These are phyloP conservation scores for Exophiala sp. DNA, from an alignment of 2,329 filamentous ascomycete genomes.

Conservation along the genomic window DNA sequence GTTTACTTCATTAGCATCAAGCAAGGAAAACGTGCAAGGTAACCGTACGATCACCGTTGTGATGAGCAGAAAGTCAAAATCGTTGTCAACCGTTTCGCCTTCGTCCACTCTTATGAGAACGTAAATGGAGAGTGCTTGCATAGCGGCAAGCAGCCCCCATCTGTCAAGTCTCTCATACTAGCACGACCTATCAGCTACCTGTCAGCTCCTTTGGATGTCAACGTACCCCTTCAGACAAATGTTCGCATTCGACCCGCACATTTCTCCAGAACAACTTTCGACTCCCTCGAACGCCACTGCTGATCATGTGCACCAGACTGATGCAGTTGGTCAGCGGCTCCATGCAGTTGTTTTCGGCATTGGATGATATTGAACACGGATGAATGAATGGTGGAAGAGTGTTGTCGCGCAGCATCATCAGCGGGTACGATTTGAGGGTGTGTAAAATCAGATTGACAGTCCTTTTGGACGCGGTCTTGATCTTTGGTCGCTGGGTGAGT, in stretches of 20 bases:
- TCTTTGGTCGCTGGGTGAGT: constrained; percentile 30
- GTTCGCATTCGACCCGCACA: constrained; percentile 43
- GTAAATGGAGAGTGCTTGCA: constrained; percentile 47
- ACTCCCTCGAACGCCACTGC: constrained; percentile 32
- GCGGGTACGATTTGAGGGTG: constrained; percentile 42
- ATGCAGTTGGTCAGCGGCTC: constrained; percentile 43
- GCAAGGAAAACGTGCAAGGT: background rate
- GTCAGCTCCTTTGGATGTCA: background rate
- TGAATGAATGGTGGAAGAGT: constrained; percentile 46
- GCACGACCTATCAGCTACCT: constrained; percentile 10
- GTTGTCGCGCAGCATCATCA: constrained; percentile 39
- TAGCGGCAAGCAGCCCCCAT: constrained; percentile 41
- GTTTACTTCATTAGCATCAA: background rate
- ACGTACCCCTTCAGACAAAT: constrained; percentile 36
- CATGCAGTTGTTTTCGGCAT: constrained; percentile 28
- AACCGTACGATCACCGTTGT: constrained; percentile 35
- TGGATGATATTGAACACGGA: constrained; percentile 30
- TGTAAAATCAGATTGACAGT: constrained; percentile 38
- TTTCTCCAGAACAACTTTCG: constrained; percentile 47
- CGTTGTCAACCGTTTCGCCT: constrained; percentile 44
- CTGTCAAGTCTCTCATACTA: constrained; percentile 33
- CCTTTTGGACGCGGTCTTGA: constrained; percentile 32
- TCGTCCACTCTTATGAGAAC: constrained; percentile 43
- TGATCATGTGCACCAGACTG: constrained; percentile 42
- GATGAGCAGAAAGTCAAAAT: constrained; percentile 39